Base-by-base conservation (phyloP, 1,284 basidiomycete genomes). In the Spongispora temasekensis region DNA sequence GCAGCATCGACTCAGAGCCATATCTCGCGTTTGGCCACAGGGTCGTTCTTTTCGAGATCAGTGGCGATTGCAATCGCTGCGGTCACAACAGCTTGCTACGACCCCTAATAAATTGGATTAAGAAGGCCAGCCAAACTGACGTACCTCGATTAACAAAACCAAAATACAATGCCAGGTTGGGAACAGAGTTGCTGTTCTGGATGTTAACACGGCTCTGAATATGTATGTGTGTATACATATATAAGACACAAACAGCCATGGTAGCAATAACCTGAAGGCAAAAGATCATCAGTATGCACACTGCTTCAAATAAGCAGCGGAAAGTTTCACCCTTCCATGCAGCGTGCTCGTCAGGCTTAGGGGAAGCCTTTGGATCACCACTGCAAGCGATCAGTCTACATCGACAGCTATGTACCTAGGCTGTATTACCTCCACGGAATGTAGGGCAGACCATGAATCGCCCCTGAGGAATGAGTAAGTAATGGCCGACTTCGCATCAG, bases 81-180 rank as follows among this genome's bases (percentile, higher is more conserved):
- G 5, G 50, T 50, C 13, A 65, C 63, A 5, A 67, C 34, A 7
- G 67, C 55, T 67, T 67, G 67, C 65, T 69, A 52, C 42, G 6
- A 28, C 3, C 15, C 10, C 5, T 17, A 1, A 50, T 7, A 17
- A 32, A 23, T 27, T 9, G 4, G n/a, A 28, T 19, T 15, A 2
- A 34, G 13, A 2, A 8, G 13, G 12, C 1, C 10, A 8, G n/a
- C 17, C 25, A 17, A 3, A 9, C 25, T 1, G 10, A 57, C 56
- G 28, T 6, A 67, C 65, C 42, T 67, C 65, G 12, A 56, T 13
- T 32, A 67, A 44, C 48, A 67, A 7, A n/a, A 62, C 0, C 5
- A 53, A 40, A 19, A 67, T 44, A 42, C 65, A 65, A 12, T 67
- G 65, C 65, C 65, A 67, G n/a, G 67, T 30, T 17, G 65, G 65